phyloP scores from a whole-genome alignment of 768 basidiomycete species.

The Phanerochaete carnosa region DNA sequence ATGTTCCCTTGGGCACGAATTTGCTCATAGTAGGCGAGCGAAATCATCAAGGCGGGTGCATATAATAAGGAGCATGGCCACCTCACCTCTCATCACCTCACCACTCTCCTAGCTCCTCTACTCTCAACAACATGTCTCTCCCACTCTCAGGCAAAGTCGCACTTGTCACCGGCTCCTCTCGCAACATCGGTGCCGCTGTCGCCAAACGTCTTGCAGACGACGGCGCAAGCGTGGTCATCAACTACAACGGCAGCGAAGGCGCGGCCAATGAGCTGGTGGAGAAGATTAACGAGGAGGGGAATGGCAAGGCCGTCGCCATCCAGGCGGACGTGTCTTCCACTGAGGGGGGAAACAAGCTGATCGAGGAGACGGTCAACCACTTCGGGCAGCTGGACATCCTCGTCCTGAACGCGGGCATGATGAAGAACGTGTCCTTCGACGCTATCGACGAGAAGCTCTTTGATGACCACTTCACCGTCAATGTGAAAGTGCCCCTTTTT shows the following conservation, averaged over 20 bases:
- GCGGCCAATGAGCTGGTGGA: constrained; percentile 19
- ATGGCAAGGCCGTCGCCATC: constrained; percentile 19
- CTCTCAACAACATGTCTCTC: neutral
- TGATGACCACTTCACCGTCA: constrained; percentile 45
- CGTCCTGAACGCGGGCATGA: constrained; percentile 23
- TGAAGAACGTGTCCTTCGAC: constrained; percentile 1
- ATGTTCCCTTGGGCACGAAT: neutral
- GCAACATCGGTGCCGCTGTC: constrained; percentile 26
- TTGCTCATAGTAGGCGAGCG: neutral
- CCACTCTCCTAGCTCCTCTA: too few species aligned
- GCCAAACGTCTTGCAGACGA: constrained; percentile 25
- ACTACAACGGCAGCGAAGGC: constrained; percentile 16
- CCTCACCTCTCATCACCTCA: too few species aligned
- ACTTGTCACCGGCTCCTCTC: constrained; percentile 25
- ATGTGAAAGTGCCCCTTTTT: constrained; percentile 54
- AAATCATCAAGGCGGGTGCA: neutral
- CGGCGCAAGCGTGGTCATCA: constrained; percentile 26
- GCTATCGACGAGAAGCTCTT: constrained; percentile 22
- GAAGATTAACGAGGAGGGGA: constrained; percentile 6
- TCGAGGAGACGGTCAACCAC: constrained; percentile 21
- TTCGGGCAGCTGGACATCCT: constrained; percentile 27
- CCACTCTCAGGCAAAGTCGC: constrained; percentile 25
- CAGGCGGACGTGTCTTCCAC: constrained; percentile 24
- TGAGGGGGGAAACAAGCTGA: constrained; percentile 20
- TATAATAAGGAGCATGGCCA: neutral